Conservation (phyloP, 1,139 yeast genomes). For the Torulaspora globosa region DNA sequence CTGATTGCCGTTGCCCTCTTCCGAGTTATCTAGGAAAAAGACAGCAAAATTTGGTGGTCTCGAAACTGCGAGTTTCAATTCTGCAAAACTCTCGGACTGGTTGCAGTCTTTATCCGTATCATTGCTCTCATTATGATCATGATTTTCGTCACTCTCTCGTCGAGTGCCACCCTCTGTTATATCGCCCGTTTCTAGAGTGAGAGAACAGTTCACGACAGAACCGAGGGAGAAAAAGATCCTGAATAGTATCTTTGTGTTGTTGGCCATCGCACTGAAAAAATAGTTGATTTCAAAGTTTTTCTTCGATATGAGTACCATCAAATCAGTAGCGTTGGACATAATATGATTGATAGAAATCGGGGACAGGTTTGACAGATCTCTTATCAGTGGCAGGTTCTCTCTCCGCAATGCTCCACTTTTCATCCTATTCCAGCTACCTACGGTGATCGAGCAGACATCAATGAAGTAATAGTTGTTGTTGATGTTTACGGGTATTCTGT, state of each 20-base stretch:
- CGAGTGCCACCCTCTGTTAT: slow-evolving; percentile 15
- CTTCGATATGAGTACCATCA: slow-evolving; percentile 61
- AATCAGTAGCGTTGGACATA: slow-evolving; percentile 61
- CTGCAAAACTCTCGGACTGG: slow-evolving; percentile 40
- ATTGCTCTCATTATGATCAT: slow-evolving; percentile 11
- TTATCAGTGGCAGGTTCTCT: slow-evolving; percentile 39
- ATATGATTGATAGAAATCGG: slow-evolving; percentile 60
- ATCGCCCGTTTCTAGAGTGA: slow-evolving; percentile 36
- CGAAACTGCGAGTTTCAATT: slow-evolving; percentile 48
- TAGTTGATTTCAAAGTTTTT: slow-evolving; percentile 69
- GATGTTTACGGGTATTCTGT: slow-evolving; percentile 49
- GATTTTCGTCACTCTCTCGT: slow-evolving; percentile 11
- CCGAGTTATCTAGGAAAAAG: slow-evolving; percentile 48
- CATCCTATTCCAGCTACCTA: slow-evolving; percentile 76
- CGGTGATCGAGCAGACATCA: slow-evolving; percentile 62
- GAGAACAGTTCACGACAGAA: slow-evolving; percentile 39
- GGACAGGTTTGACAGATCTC: slow-evolving; percentile 54
- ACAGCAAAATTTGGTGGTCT: slow-evolving; percentile 75
- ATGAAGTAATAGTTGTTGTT: slow-evolving; percentile 66
- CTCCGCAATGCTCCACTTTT: slow-evolving; percentile 53
- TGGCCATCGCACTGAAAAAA: slow-evolving; percentile 66
- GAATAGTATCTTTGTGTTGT: slow-evolving; percentile 61
- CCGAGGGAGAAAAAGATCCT: slow-evolving; percentile 62
- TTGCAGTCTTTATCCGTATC: slow-evolving; percentile 12
- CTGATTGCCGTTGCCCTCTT: slow-evolving; percentile 48